Percentiles rank a stretch among this genome's conserved stretches.
Evolutionary conservation across 1,284 basidiomycete genomes (phyloP).

Genomic region (Trichosporon inkin): DNA sequence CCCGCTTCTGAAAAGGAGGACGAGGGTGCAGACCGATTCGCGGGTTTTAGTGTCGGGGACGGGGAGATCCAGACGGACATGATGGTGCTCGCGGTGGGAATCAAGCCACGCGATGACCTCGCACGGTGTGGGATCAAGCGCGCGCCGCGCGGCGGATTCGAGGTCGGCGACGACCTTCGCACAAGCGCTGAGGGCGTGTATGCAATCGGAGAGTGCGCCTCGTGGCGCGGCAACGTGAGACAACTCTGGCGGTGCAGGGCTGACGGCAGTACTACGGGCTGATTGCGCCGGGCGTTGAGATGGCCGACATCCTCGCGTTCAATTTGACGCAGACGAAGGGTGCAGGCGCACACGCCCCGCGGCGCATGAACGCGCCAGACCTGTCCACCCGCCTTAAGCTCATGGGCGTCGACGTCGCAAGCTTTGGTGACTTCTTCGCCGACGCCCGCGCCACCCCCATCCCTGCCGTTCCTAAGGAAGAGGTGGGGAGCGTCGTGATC

Average conservation of each 20-base stretch:
- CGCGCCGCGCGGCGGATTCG: constrained; percentile 57
- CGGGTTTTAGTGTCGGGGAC: constrained; percentile 56
- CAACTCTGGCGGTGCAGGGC: too few relatives aligned
- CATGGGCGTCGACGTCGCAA: constrained; percentile 66
- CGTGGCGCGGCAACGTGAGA: constrained; percentile 58
- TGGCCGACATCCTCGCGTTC: constrained; percentile 71
- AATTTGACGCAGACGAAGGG: constrained; percentile 57
- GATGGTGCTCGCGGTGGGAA: constrained; percentile 65
- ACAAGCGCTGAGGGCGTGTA: constrained; percentile 62
- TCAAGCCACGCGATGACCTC: constrained; percentile 66
- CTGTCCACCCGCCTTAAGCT: constrained; percentile 64
- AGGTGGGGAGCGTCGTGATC: too few relatives aligned
- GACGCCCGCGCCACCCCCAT: constrained; percentile 45
- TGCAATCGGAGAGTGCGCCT: constrained; percentile 72
- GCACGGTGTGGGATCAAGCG: constrained; percentile 56
- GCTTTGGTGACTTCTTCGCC: constrained; percentile 65
- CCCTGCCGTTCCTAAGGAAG: background rate
- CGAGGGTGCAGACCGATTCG: constrained; percentile 51
- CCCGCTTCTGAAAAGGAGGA: constrained; percentile 26
- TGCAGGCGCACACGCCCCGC: constrained; percentile 54
- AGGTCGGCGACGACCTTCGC: constrained; percentile 58
- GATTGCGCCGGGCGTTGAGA: constrained; percentile 56
- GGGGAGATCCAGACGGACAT: constrained; percentile 55
- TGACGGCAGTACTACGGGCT: constrained; percentile 28
- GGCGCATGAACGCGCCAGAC: constrained; percentile 61